Conservation (phyloP, 768 basidiomycete species). For the Mycena galericulata region DNA sequence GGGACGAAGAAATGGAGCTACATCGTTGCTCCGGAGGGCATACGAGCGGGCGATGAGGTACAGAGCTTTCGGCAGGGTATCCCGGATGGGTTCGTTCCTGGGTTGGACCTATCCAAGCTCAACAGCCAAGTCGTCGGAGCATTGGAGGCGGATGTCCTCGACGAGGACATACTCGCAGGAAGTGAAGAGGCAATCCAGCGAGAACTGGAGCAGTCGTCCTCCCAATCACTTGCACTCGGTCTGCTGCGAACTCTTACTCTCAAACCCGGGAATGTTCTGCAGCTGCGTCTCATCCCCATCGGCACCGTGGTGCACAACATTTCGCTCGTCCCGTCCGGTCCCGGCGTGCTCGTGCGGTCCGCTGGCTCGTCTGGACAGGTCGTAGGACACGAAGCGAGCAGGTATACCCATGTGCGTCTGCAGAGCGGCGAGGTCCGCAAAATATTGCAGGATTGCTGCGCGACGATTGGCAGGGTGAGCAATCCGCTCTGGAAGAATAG, state of each 20-base stretch:
- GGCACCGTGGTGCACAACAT: constrained; percentile 92
- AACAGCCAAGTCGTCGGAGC: constrained; percentile 33
- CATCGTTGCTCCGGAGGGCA: constrained; percentile 91
- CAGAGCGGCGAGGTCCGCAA: constrained; percentile 94
- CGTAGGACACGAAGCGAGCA: constrained; percentile 77
- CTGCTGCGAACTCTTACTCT: constrained; percentile 86
- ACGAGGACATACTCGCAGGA: constrained; percentile 31
- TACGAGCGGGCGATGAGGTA: constrained; percentile 89
- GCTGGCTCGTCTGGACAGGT: constrained; percentile 91
- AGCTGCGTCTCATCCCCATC: constrained; percentile 90
- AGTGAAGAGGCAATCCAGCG: constrained; percentile 37
- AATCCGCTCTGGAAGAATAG: constrained; percentile 91
- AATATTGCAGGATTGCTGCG: constrained; percentile 83
- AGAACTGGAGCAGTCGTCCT: constrained; percentile 49
- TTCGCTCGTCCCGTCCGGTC: constrained; percentile 79
- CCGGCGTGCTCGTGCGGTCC: constrained; percentile 86
- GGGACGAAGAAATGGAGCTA: constrained; percentile 83
- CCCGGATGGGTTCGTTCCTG: constrained; percentile 78
- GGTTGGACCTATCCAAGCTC: constrained; percentile 46
- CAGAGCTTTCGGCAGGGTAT: constrained; percentile 89
- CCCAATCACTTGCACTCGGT: constrained; percentile 82
- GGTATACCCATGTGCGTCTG: constrained; percentile 86
- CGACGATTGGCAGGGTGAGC: constrained; percentile 92
- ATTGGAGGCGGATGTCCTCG: constrained; percentile 32
- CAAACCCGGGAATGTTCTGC: constrained; percentile 94